These are phyloP conservation scores for Metahyphopichia silvanorum DNA, from an alignment of 805 yeast genomes.

Conservation along the genomic window DNA sequence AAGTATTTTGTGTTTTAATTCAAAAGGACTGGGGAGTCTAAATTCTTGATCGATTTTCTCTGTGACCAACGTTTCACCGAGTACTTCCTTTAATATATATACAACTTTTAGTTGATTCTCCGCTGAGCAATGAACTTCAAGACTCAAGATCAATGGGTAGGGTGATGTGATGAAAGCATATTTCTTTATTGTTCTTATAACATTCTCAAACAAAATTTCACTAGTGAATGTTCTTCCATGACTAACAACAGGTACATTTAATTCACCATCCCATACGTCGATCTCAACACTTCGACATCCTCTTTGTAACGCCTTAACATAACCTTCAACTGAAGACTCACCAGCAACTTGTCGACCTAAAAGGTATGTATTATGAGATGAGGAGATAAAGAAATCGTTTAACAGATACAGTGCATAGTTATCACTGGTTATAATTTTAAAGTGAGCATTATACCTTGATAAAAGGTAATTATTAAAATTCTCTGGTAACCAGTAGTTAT, in stretches of 20 bases:
- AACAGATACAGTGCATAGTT: conserved; percentile 50
- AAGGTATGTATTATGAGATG: conserved; percentile 92
- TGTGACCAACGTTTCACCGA: conserved; percentile 57
- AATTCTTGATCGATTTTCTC: conserved; percentile 30
- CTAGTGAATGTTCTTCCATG: conserved; percentile 87
- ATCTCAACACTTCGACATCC: conserved; percentile 96
- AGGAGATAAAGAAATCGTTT: conserved; percentile 83
- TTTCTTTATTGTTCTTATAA: conserved; percentile 68
- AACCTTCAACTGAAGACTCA: conserved; percentile 84
- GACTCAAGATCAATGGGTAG: conserved; percentile 78
- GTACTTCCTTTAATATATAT: conserved; percentile 46
- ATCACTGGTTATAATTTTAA: conserved; percentile 7
- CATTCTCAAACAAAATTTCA: conserved; percentile 66
- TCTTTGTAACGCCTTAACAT: conserved; percentile 78
- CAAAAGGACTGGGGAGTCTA: conserved; percentile 68
- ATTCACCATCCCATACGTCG: conserved; percentile 84
- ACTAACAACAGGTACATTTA: conserved; percentile 69
- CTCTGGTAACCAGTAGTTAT: conserved; percentile 19
- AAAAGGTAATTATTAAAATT: conserved; percentile 34
- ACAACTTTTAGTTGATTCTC: conserved; percentile 65
- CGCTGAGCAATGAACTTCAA: conserved; percentile 76
- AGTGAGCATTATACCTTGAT: conserved; percentile 22
- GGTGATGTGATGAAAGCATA: conserved; percentile 89
- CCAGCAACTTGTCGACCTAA: conserved; percentile 87
- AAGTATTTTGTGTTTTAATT: conserved; percentile 66